Evolutionary conservation across 140 eudicot genomes (phyloP), one percentile per base, ranked within the genome.

Genomic region (Oenanthe javanica): DNA sequence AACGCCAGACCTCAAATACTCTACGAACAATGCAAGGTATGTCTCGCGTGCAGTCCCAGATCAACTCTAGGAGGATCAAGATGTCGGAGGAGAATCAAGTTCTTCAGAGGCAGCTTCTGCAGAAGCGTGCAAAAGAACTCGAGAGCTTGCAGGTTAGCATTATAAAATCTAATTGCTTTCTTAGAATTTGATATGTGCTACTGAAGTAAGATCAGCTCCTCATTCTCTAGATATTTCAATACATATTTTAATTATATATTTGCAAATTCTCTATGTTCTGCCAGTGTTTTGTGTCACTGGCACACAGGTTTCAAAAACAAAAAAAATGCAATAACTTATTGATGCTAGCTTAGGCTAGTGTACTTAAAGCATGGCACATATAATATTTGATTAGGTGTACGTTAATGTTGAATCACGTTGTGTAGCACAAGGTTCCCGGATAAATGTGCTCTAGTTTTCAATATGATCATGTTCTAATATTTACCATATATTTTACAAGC

Each of bases 71-170:
- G 79, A 83, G 96, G 81, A 87, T 88, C 78, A 38, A 91, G 78
- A 87, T 90, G 96, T 85, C 88, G 0, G 96, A 90, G 82, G 96
- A 88, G 86, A 90, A 90, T 82, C 93, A 85, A 38, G 96, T 92
- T 3, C 96, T 90, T 79, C 96, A 90, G 75, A 84, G 81, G 78
- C 96, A 90, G 55, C 91, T 90, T 43, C 91, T 86, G 66, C 91
- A 82, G 72, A 85, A 90, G 79, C 96, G 85, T 42, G 96, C 90
- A 25, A 88, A 85, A 84, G 93, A 90, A 84, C 85, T 90, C 10
- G 96, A 87, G 72, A 82, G 81, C 69, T 79, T 88, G 80, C 89
- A 83, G 84, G 96, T 85, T 72, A 23, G 19, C 51, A 77, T 48
- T 51, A 31, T 51, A 14, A 72, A 40, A 71, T 61, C 42, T 4